Conservation (phyloP, 305 asterid species). For the Fraxinus platypoda region DNA sequence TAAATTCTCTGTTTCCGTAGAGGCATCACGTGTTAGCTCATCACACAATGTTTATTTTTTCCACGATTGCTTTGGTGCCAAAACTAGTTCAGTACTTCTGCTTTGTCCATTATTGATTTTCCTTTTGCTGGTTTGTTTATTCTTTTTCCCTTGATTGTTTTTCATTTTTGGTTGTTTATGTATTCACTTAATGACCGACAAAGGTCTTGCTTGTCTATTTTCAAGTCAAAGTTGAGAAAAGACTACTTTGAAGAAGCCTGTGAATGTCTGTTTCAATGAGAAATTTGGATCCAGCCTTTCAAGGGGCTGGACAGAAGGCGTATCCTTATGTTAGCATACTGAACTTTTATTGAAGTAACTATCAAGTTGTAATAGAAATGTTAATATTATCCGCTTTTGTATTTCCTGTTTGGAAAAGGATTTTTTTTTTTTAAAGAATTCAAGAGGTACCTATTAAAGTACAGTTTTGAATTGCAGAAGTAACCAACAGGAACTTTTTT, state of each 20-base stretch:
- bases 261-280: slow-evolving; percentile 74
- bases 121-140: slow-evolving; percentile 11
- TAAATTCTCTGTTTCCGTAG: not conserved
- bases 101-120: not conserved
- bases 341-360: slow-evolving; percentile 16
- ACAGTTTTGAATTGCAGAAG: not conserved
- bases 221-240: slow-evolving; percentile 24
- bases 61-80: not conserved
- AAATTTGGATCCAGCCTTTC: slow-evolving; percentile 93
- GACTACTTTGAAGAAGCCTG: slow-evolving; percentile 28
- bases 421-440: not conserved
- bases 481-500: not conserved
- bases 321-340: slow-evolving; percentile 52
- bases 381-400: slow-evolving; percentile 14
- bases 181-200: slow-evolving; percentile 19
- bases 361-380: slow-evolving; percentile 11
- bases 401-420: slow-evolving; percentile 9
- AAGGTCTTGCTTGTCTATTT: slow-evolving; percentile 24
- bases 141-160: not conserved
- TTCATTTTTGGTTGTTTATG: slow-evolving; percentile 17
- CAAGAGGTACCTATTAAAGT: not conserved
- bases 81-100: not conserved
- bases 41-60: not conserved
- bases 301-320: slow-evolving; percentile 95
- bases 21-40: not conserved